Conservation (phyloP, 202 grass and related monocot species). For the Carex sylvatica region DNA sequence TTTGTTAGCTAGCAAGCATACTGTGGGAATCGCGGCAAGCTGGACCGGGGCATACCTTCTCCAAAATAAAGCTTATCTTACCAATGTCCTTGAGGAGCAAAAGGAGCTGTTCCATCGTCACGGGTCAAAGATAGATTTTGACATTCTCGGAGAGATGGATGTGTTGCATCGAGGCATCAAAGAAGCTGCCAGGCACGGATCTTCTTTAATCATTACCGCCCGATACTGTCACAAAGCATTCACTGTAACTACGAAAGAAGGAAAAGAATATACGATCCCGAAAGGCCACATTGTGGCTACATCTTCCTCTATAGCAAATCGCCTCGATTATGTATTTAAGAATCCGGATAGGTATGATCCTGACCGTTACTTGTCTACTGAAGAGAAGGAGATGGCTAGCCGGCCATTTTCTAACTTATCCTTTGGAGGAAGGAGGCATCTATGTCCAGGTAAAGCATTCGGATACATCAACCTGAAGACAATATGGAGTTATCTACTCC, state of each 20-base stretch:
- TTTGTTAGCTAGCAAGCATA: constrained; percentile 47
- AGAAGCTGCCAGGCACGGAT: constrained; percentile 47
- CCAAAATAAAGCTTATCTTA: constrained; percentile 23
- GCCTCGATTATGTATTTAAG: constrained; percentile 32
- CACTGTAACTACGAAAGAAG: constrained; percentile 40
- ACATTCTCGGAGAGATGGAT: constrained; percentile 40
- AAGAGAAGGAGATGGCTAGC: constrained; percentile 33
- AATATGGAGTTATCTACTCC: constrained; percentile 60
- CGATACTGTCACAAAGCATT: constrained; percentile 42
- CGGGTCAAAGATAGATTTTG: constrained; percentile 34
- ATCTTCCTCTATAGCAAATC: constrained; percentile 37
- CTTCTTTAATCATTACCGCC: constrained; percentile 33
- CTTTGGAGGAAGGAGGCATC: constrained; percentile 40
- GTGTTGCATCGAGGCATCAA: constrained; percentile 28
- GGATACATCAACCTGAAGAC: constrained; percentile 56
- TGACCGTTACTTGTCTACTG: constrained; percentile 12
- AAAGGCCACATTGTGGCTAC: constrained; percentile 35
- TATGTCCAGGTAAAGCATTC: constrained; percentile 50
- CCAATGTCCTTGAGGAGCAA: constrained; percentile 33
- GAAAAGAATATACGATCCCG: constrained; percentile 41
- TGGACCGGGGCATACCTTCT: constrained; percentile 47
- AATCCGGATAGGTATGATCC: constrained; percentile 45
- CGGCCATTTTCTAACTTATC: constrained; percentile 33
- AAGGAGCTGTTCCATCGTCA: constrained; percentile 25
- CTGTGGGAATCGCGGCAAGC: constrained; percentile 29